Base-by-base conservation (phyloP, 345 rosid genomes). In the Gossypium bickii region DNA sequence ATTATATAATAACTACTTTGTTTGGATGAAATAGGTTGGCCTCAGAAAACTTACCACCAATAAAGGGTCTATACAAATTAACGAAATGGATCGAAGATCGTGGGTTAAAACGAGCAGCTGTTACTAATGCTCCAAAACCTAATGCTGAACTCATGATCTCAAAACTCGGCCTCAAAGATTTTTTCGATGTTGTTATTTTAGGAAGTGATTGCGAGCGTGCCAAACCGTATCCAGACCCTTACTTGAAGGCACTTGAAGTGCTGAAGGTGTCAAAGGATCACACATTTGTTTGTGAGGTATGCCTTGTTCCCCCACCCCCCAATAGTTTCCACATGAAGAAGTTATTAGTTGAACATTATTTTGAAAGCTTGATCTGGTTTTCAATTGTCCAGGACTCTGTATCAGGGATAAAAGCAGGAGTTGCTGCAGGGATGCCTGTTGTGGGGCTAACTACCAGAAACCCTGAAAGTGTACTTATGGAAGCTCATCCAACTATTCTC, bases 381-480 rank as follows among this genome's bases (percentile, higher is more conserved):
- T 47, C 12, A 12, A 57, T 18, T 57, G 76, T 61, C 24, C 57
- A 92, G 94, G 99, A 96, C 79, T 96, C 98, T 0, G 81, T 85
- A 45, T 93, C 98, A 0, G 98, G 99, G 76, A 96, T 93, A 15
- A 92, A 67, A 82, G 98, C 98, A 22, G 99, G 97, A 76, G 98
- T 96, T 70, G 97, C 94, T 9, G 99, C 99, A 4, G 98, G 92
- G 27, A 79, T 96, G 88, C 97, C 97, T 0, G 98, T 92, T 67
- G 72, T 89, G 29, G 98, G 98, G 74, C 51, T 96, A 47, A 81
- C 88, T 7, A 93, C 97, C 8, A 80, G 98, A 77, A 96, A 92
- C 68, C 93, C 98, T 12, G 97, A 84, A 44, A 78, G 83, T 44
- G 0, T 82, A n/a, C 81, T 96, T 52, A 60, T 87, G 87, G 79